A percentile compares a stretch with the other conserved stretches of the same genome.
Conservation (phyloP, 805 yeast genomes). For the Sungouiozyma ichnusensis region DNA sequence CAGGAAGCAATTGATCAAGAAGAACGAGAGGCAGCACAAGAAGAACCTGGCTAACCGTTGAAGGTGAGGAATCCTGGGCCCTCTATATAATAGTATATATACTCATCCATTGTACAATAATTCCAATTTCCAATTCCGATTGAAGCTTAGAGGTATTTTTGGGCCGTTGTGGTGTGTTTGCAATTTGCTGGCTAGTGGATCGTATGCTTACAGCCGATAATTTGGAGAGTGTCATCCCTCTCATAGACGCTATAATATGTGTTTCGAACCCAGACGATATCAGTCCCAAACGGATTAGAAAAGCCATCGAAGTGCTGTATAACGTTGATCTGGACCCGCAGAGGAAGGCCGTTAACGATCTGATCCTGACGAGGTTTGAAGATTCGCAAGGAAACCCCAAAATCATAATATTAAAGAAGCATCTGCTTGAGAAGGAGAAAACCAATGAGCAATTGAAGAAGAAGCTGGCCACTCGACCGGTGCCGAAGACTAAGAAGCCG, state of each 20-base stretch:
- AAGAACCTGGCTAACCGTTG: constrained; percentile 46
- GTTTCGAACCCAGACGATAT: constrained; percentile 61
- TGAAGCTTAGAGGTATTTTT: too few species aligned
- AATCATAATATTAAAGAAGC: constrained; percentile 9
- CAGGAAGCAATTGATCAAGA: constrained; percentile 70
- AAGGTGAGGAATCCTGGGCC: not conserved
- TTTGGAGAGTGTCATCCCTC: constrained; percentile 38
- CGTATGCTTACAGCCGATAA: constrained; percentile 4
- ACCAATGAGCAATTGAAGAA: constrained; percentile 24
- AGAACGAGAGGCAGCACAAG: constrained; percentile 66
- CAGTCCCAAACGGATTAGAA: constrained; percentile 60
- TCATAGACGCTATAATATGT: constrained; percentile 63
- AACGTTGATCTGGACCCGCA: constrained; percentile 41
- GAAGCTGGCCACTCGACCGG: constrained; percentile 7
- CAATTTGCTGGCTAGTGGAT: not conserved
- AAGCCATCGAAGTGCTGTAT: constrained; percentile 62
- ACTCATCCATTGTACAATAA: too few species aligned
- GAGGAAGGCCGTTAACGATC: constrained; percentile 47
- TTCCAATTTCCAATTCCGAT: too few species aligned
- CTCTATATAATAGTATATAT: not conserved
- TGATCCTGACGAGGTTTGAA: constrained; percentile 50
- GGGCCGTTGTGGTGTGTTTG: not conserved
- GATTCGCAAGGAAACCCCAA: constrained; percentile 32
- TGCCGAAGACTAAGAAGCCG: constrained; percentile 8
- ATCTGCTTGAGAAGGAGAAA: constrained; percentile 35